Percentiles rank a stretch among this genome's conserved stretches.
phyloP scores from a whole-genome alignment of 805 yeast genomes.

The Pichia sporocuriosa region DNA sequence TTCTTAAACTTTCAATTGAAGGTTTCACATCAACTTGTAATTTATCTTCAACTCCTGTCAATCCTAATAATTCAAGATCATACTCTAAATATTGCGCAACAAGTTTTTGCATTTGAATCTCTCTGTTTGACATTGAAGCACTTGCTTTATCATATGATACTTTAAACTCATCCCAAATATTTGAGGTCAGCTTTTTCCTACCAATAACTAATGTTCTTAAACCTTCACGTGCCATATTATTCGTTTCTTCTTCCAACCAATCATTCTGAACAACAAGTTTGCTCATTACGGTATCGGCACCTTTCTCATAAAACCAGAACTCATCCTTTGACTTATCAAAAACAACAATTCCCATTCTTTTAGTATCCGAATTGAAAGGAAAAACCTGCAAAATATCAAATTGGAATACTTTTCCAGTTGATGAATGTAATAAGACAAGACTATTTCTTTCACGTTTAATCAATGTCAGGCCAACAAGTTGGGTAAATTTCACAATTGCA shows the following conservation, averaged over 20 bases:
- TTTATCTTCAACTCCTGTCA: conserved; percentile 97
- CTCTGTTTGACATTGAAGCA: conserved; percentile 74
- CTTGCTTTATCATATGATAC: conserved; percentile 66
- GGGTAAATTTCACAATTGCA: conserved; percentile 92
- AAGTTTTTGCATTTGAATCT: conserved; percentile 60
- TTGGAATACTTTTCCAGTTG: conserved; percentile 42
- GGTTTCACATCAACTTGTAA: conserved; percentile 87
- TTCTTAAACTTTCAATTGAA: conserved; percentile 83
- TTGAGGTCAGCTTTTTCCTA: conserved; percentile 57
- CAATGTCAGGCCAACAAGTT: conserved; percentile 73
- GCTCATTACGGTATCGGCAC: conserved; percentile 94
- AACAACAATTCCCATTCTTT: conserved; percentile 90
- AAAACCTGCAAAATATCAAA: conserved; percentile 75
- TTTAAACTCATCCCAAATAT: conserved; percentile 55
- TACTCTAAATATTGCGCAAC: conserved; percentile 67
- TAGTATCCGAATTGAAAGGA: conserved; percentile 93
- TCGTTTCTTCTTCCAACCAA: conserved; percentile 97
- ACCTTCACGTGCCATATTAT: conserved; percentile 98
- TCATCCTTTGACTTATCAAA: conserved; percentile 58
- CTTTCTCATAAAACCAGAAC: conserved; percentile 82
- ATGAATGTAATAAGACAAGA: conserved; percentile 59
- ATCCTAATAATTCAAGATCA: conserved; percentile 78
- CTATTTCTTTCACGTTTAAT: conserved; percentile 76
- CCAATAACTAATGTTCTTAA: conserved; percentile 91
- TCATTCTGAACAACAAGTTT: conserved; percentile 77